Base-by-base conservation (phyloP, 768 basidiomycete genomes). In the Tephrocybe sp. region DNA sequence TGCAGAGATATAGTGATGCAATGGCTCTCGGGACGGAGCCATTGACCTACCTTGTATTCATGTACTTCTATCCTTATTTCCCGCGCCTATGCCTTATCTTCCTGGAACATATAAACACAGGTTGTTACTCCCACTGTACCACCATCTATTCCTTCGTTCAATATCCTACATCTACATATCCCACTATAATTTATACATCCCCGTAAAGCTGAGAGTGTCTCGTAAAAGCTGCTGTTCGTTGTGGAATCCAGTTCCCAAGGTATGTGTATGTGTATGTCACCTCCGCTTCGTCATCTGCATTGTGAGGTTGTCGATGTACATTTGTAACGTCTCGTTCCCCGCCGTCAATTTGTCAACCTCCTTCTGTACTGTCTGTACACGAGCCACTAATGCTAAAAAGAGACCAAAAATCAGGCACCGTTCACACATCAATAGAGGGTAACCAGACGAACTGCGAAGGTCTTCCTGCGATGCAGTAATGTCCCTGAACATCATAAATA, bases 291-390 rank as follows among this genome's bases (percentile, higher is more conserved):
- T 86, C 83, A 92, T 89, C 66, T 93, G 91, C 60, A 89, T 76
- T 0, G 91, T 92, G 59, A 93, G 64, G 58, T 93, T 93, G 63
- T 93, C 89, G 61, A 92, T 91, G 61, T 93, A 93, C 83, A 85
- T 87, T 62, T 93, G 90, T 47, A 93, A 69, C 5, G 85, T 92
- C 49, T 84, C 83, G 55, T 93, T 93, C 42, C 85, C 87, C 4
- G 89, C 87, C 1, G 75, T 69, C 18, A 93, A 73, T 65, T 88
- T 91, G 53, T 92, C 87, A n/a, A 89, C 78, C 55, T 93, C 91
- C 49, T 74, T 75, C 68, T 92, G 87, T 8, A 87, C 83, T 24
- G 71, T 69, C 54, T 87, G 81, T 2, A 86, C 84, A 53, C 87
- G 82, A 13, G 72, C 71, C 26, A 89, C 63, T 54, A 92, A 74